Evolutionary conservation across 768 basidiomycete species (phyloP).

Genomic region (Hygrocybe punicea): DNA sequence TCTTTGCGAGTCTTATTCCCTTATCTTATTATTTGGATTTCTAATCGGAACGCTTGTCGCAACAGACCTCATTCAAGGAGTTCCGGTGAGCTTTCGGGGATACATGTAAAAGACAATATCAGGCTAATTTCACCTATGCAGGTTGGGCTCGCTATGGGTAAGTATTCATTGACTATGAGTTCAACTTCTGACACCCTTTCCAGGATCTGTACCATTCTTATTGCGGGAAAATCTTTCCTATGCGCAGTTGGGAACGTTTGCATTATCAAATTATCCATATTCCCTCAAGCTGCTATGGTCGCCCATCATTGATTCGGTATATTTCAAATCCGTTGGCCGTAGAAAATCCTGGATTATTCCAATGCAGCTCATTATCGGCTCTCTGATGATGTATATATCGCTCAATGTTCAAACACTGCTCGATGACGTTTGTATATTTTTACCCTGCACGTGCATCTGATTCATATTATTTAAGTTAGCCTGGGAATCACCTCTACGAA

Average conservation of each 20-base stretch:
- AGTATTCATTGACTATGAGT: slow-evolving; percentile 12
- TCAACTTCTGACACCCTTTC: slow-evolving; percentile 8
- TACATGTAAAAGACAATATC: background rate
- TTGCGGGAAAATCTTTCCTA: slow-evolving; percentile 94
- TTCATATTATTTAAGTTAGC: slow-evolving; percentile 46
- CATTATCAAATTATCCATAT: slow-evolving; percentile 90
- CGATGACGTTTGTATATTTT: slow-evolving; percentile 56
- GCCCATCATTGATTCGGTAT: slow-evolving; percentile 92
- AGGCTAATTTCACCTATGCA: slow-evolving; percentile 25
- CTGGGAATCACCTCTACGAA: slow-evolving; percentile 70
- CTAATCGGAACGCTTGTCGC: slow-evolving; percentile 11
- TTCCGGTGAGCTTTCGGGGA: slow-evolving; percentile 61
- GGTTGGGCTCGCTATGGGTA: slow-evolving; percentile 88
- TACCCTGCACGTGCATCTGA: slow-evolving; percentile 11
- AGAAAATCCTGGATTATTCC: slow-evolving; percentile 99
- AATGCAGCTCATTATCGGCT: slow-evolving; percentile 88
- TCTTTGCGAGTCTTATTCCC: slow-evolving; percentile 67
- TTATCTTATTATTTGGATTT: slow-evolving; percentile 3
- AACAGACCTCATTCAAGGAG: slow-evolving; percentile 78
- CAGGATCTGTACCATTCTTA: slow-evolving; percentile 95
- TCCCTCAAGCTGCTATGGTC: slow-evolving; percentile 97
- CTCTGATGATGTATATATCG: slow-evolving; percentile 76
- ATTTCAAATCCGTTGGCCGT: slow-evolving; percentile 77
- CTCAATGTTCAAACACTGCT: slow-evolving; percentile 71
- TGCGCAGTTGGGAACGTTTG: slow-evolving; percentile 93